Percentiles rank a stretch among this genome's conserved stretches.
Evolutionary conservation across 2,329 filamentous ascomycete genomes (phyloP).

Genomic region (Akanthomyces uredinophilus): DNA sequence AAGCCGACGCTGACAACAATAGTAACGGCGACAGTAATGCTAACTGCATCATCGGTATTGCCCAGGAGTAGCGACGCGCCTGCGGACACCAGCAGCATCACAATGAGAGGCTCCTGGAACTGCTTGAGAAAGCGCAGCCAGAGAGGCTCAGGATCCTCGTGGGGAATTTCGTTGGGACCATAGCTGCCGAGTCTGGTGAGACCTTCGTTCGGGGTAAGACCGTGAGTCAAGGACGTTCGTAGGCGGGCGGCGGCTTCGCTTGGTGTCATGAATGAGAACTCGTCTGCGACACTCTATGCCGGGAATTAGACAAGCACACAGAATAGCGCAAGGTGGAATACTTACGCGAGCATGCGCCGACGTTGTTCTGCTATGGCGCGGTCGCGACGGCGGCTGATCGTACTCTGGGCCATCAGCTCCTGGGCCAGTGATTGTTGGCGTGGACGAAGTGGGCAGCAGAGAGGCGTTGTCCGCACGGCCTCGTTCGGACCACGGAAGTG

Average conservation of each 20-base stretch:
- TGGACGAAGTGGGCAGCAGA: constrained; percentile 30
- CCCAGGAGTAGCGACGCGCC: constrained; percentile 84
- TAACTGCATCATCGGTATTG: constrained; percentile 91
- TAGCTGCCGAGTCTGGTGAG: constrained; percentile 71
- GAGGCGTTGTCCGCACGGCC: constrained; percentile 27
- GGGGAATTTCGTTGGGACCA: constrained; percentile 90
- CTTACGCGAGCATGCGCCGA: constrained; percentile 53
- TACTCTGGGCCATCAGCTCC: constrained; percentile 22
- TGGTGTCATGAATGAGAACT: constrained; percentile 64
- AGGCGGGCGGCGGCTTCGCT: constrained; percentile 73
- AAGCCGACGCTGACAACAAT: constrained; percentile 97
- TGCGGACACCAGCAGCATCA: constrained; percentile 86
- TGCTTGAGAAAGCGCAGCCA: constrained; percentile 96
- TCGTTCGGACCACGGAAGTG: constrained; percentile 33
- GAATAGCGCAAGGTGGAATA: background rate
- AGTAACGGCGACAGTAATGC: constrained; percentile 91
- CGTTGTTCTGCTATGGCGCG: constrained; percentile 42
- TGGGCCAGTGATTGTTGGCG: constrained; percentile 30
- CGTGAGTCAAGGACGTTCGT: constrained; percentile 75
- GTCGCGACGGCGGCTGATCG: constrained; percentile 24
- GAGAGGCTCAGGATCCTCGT: constrained; percentile 86
- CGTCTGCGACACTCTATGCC: constrained; percentile 49
- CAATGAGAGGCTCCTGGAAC: constrained; percentile 91
- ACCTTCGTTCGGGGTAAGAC: constrained; percentile 76
- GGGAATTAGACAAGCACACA: background rate